Evolutionary conservation across 306 rosid species (phyloP).

Genomic region (Medicago ruthenica): DNA sequence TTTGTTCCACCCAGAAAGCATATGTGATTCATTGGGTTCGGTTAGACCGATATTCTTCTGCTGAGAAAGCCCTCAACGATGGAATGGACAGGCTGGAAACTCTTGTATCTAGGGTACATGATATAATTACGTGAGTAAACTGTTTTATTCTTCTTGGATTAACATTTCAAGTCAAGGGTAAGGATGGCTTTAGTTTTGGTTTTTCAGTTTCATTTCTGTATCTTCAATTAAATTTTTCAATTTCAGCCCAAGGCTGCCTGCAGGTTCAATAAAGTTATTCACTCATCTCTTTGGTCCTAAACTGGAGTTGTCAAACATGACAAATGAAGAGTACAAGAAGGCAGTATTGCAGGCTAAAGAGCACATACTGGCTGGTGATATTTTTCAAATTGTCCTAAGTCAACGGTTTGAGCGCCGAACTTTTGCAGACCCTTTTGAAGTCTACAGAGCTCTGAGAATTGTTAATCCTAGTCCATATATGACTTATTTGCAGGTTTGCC

Average conservation of each 20-base stretch:
- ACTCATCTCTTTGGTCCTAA: slow-evolving; percentile 77
- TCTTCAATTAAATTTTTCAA: slow-evolving; percentile 45
- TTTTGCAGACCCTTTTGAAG: slow-evolving; percentile 98
- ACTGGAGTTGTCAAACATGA: slow-evolving; percentile 77
- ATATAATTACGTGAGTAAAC: slow-evolving; percentile 74
- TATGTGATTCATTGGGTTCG: slow-evolving; percentile 89
- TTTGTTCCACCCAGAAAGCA: slow-evolving; percentile 71
- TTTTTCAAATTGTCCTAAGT: slow-evolving; percentile 93
- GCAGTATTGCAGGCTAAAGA: slow-evolving; percentile 91
- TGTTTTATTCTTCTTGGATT: slow-evolving; percentile 18
- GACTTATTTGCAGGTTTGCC: slow-evolving; percentile 90
- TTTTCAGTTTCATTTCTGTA: slow-evolving; percentile 34
- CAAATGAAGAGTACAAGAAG: slow-evolving; percentile 78
- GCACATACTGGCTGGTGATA: slow-evolving; percentile 94
- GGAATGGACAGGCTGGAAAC: slow-evolving; percentile 65
- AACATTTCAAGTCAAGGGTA: slow-evolving; percentile 13
- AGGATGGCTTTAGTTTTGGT: not conserved
- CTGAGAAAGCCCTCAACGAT: slow-evolving; percentile 73
- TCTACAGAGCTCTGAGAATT: slow-evolving; percentile 89
- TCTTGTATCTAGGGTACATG: slow-evolving; percentile 80
- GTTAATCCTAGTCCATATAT: slow-evolving; percentile 98
- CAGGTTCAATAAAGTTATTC: slow-evolving; percentile 76
- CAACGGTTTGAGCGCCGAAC: slow-evolving; percentile 95
- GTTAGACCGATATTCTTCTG: slow-evolving; percentile 75
- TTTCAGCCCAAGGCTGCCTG: slow-evolving; percentile 91